Evolutionary conservation across 345 rosid genomes (phyloP).

Genomic region (Arabidopsis arenosa): DNA sequence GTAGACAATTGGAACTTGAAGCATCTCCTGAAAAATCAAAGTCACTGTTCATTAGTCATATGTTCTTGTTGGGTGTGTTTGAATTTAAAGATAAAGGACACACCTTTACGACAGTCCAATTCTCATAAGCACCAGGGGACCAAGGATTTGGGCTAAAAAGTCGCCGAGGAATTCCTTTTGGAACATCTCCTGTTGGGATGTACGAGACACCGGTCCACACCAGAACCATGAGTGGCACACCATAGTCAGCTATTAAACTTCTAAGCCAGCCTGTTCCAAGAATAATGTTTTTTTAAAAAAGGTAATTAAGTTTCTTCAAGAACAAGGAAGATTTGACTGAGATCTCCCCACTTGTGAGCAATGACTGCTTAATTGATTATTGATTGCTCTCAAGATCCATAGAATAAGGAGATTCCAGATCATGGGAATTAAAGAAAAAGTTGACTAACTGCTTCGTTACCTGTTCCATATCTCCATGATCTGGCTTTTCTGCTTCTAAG

Average conservation of each 20-base stretch:
- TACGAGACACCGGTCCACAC: slow-evolving; percentile 92
- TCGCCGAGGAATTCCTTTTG: slow-evolving; percentile 90
- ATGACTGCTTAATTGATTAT: slow-evolving; percentile 19
- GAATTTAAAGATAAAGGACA: slow-evolving; percentile 14
- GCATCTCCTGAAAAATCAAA: slow-evolving; percentile 67
- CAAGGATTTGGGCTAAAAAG: slow-evolving; percentile 96
- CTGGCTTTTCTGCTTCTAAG: slow-evolving; percentile 86
- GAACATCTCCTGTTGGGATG: slow-evolving; percentile 75
- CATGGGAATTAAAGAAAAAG: slow-evolving; percentile 8
- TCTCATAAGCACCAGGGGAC: slow-evolving; percentile 89
- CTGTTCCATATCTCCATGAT: slow-evolving; percentile 93
- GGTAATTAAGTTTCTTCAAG: slow-evolving; percentile 19
- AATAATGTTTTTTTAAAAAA: slow-evolving; percentile 4
- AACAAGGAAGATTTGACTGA: slow-evolving; percentile 28
- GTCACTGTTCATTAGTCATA: slow-evolving; percentile 28
- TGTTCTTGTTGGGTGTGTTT: slow-evolving; percentile 15
- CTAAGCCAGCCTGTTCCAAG: slow-evolving; percentile 74
- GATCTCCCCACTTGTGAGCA: slow-evolving; percentile 28
- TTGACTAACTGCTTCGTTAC: slow-evolving; percentile 47
- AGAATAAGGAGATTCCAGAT: slow-evolving; percentile 46
- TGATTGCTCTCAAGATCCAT: slow-evolving; percentile 41
- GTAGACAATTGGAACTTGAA: slow-evolving; percentile 72
- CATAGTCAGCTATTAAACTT: slow-evolving; percentile 90
- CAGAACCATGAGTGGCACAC: slow-evolving; percentile 93
- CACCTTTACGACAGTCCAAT: slow-evolving; percentile 89